phyloP scores from a whole-genome alignment of 2,329 filamentous ascomycete genomes.

The Iodosphaeria phyllophila region DNA sequence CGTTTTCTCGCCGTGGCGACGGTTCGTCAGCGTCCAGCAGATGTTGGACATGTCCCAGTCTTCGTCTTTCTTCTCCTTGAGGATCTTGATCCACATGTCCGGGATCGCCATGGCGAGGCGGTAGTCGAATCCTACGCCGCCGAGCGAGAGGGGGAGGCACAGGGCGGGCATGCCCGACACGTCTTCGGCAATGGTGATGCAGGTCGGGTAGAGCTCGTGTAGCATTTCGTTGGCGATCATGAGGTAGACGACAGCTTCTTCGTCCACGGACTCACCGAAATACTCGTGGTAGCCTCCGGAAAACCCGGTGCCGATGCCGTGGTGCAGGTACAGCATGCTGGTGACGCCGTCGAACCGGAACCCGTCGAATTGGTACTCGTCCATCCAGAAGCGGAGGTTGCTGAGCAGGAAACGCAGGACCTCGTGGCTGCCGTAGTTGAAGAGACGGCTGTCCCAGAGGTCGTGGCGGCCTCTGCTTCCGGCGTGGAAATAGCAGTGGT shows the following conservation, averaged over 20 bases:
- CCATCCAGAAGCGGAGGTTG: constrained; percentile 98
- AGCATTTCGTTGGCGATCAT: constrained; percentile 96
- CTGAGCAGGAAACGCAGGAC: constrained; percentile 90
- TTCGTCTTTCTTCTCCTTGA: constrained; percentile 83
- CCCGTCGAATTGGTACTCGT: constrained; percentile 89
- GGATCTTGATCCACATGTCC: constrained; percentile 97
- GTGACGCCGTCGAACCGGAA: constrained; percentile 98
- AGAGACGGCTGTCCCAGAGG: constrained; percentile 87
- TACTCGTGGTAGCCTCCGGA: constrained; percentile 98
- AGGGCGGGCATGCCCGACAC: constrained; percentile 98
- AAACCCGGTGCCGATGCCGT: constrained; percentile 94
- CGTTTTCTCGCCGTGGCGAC: constrained; percentile 90
- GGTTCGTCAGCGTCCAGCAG: constrained; percentile 75
- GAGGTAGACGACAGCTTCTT: constrained; percentile 85
- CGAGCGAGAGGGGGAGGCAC: constrained; percentile 67
- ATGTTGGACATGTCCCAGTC: constrained; percentile 84
- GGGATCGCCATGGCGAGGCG: constrained; percentile 93
- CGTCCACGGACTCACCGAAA: constrained; percentile 75
- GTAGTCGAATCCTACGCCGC: constrained; percentile 94
- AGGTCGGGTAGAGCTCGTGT: constrained; percentile 70
- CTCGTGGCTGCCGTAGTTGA: constrained; percentile 93
- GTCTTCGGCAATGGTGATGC: constrained; percentile 88
- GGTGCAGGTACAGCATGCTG: constrained; percentile 91
- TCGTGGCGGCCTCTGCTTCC: constrained; percentile 75
- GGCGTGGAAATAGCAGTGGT: constrained; percentile 89